Percentiles rank a stretch among this genome's conserved stretches.
These are phyloP conservation scores for Corymbia calophylla DNA, from an alignment of 441 rosid genomes.

Conservation along the genomic window DNA sequence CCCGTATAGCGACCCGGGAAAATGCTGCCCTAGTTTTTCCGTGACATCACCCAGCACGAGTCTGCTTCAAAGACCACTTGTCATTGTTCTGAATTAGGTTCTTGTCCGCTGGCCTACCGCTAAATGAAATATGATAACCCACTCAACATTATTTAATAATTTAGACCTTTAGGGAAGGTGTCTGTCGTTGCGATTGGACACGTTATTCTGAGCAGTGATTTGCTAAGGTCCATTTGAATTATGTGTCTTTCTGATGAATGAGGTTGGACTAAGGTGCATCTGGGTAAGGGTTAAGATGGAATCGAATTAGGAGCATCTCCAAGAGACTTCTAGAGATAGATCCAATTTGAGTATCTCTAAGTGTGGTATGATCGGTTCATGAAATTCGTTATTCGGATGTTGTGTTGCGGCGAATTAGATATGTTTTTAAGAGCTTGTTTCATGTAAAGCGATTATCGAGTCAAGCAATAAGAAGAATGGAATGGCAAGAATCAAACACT, in stretches of 20 bases:
- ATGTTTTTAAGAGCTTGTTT: not conserved
- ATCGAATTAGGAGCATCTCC: not conserved
- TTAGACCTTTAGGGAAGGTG: not conserved
- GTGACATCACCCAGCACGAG: not conserved
- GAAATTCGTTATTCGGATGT: not conserved
- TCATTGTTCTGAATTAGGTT: not conserved
- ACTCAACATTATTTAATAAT: not conserved
- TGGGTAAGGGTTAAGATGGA: not conserved
- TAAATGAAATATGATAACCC: not conserved
- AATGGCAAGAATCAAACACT: not conserved
- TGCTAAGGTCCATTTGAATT: not conserved
- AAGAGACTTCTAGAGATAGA: not conserved
- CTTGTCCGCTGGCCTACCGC: not conserved
- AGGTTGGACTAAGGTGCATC: not conserved
- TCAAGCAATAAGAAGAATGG: not conserved
- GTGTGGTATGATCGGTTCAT: not conserved
- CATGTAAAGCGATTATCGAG: not conserved
- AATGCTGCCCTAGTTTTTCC: rapidly evolving
- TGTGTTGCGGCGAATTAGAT: not conserved
- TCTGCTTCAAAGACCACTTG: not conserved
- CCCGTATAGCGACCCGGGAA: not conserved
- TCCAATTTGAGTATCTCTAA: not conserved
- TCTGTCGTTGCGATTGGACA: not conserved
- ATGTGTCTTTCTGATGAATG: not conserved
- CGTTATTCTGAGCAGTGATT: not conserved